Evolutionary conservation across 164 flowering plant species (phyloP).

Genomic region (Stephania yunnanensis): DNA sequence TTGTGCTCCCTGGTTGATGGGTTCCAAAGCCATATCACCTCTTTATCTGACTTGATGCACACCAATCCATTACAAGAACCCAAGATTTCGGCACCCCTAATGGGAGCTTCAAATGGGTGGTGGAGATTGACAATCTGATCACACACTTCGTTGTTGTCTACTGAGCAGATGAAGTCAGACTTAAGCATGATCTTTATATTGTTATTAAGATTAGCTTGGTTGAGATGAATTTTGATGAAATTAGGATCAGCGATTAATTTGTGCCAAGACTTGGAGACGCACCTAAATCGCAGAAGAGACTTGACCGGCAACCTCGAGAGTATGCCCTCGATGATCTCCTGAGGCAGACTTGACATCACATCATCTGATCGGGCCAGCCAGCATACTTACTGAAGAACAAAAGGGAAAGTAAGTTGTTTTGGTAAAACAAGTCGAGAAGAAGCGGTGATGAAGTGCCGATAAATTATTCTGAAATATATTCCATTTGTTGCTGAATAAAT

Average conservation of each 20-base stretch:
- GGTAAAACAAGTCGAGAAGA: too few species aligned
- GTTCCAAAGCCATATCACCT: slow-evolving; percentile 3
- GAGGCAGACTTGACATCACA: neutral
- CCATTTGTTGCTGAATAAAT: too few species aligned
- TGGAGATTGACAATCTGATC: neutral
- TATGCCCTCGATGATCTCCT: slow-evolving; percentile 3
- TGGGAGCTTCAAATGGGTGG: slow-evolving; percentile 3
- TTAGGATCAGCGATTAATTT: neutral
- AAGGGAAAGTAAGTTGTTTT: too few species aligned
- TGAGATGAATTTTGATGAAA: slow-evolving; percentile 1
- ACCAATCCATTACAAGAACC: slow-evolving; percentile 13
- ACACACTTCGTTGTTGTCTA: neutral
- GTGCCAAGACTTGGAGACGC: neutral
- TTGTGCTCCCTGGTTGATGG: slow-evolving; percentile 3
- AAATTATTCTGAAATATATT: too few species aligned
- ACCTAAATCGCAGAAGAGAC: slow-evolving; percentile 5
- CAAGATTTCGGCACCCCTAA: neutral
- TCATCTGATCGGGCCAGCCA: too few species aligned
- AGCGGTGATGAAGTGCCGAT: too few species aligned
- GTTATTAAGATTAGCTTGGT: neutral
- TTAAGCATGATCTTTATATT: neutral
- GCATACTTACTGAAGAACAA: too few species aligned
- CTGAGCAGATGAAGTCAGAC: neutral
- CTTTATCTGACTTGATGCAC: neutral
- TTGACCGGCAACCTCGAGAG: neutral